Conservation (phyloP, 192 early-diverging fungal genomes). For the Backusella liffmaniae region DNA sequence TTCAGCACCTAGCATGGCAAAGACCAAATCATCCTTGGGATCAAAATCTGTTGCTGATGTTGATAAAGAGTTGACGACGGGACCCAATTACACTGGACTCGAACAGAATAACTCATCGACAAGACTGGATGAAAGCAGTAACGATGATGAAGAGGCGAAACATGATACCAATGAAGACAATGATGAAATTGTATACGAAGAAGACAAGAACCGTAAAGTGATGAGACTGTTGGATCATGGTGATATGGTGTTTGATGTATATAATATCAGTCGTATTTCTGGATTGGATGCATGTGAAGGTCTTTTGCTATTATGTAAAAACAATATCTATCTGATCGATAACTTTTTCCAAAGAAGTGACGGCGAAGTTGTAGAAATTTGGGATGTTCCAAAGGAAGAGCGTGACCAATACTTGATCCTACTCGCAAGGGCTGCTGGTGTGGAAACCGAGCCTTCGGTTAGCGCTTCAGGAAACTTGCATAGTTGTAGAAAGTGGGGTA, state of each 20-base stretch:
- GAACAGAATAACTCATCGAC: neutral
- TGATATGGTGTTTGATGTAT: slow-evolving; percentile 68
- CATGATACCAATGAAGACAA: slow-evolving; percentile 39
- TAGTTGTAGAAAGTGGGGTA: slow-evolving; percentile 49
- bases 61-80: slow-evolving; percentile 26
- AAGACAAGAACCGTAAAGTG: slow-evolving; percentile 72
- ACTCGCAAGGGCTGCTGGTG: slow-evolving; percentile 49
- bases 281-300: slow-evolving; percentile 74
- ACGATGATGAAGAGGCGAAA: slow-evolving; percentile 26
- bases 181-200: slow-evolving; percentile 54
- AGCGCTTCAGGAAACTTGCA: slow-evolving; percentile 45
- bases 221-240: slow-evolving; percentile 64
- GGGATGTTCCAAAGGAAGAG: slow-evolving; percentile 61
- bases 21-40: neutral
- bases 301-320: slow-evolving; percentile 62
- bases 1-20: neutral
- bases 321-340: slow-evolving; percentile 74
- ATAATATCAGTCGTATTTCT: slow-evolving; percentile 63
- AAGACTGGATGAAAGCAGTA: neutral
- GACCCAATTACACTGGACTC: neutral
- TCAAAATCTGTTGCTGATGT: neutral
- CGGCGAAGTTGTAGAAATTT: slow-evolving; percentile 72
- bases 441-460: slow-evolving; percentile 33
- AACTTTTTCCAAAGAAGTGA: slow-evolving; percentile 62
- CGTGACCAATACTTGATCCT: slow-evolving; percentile 58